Conservation (phyloP, 1,284 basidiomycete species). For the Marasmius fiardii region DNA sequence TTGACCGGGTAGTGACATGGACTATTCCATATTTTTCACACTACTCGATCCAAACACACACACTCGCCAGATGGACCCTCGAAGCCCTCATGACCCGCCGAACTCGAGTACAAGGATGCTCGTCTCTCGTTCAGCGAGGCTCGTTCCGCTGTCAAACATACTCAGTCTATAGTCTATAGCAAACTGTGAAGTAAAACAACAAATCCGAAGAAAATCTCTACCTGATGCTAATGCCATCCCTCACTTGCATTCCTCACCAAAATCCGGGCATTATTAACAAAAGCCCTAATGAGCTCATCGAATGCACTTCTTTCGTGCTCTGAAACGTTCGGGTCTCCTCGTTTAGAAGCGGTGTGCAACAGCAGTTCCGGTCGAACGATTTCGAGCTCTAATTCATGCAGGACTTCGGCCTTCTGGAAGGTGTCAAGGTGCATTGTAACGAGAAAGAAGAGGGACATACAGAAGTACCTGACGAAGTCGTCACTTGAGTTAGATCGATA, state of each 20-base stretch:
- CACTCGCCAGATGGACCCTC: constrained; percentile 42
- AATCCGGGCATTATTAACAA: constrained; percentile 78
- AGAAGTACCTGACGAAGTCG: constrained; percentile 44
- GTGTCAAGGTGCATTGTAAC: not conserved
- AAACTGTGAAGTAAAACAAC: not conserved
- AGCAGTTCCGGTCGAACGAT: constrained; percentile 61
- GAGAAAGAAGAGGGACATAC: constrained; percentile 33
- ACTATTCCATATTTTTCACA: constrained; percentile 22
- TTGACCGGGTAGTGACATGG: constrained; percentile 2
- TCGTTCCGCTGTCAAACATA: constrained; percentile 67
- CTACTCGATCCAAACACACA: constrained; percentile 31
- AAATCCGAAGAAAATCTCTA: not conserved
- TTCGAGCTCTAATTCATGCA: constrained; percentile 75
- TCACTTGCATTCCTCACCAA: constrained; percentile 60
- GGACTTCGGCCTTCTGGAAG: constrained; percentile 47
- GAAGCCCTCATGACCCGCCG: constrained; percentile 47
- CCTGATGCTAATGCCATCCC: constrained; percentile 21
- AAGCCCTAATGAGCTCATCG: constrained; percentile 78
- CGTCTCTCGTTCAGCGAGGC: constrained; percentile 34
- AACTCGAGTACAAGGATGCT: constrained; percentile 16
- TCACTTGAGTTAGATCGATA: constrained; percentile 94
- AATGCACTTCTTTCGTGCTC: constrained; percentile 70
- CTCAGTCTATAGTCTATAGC: not conserved
- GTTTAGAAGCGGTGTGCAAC: constrained; percentile 52
- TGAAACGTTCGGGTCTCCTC: constrained; percentile 51